These are phyloP conservation scores for Lotus japonicus DNA, from an alignment of 306 rosid species.

Conservation along the genomic window DNA sequence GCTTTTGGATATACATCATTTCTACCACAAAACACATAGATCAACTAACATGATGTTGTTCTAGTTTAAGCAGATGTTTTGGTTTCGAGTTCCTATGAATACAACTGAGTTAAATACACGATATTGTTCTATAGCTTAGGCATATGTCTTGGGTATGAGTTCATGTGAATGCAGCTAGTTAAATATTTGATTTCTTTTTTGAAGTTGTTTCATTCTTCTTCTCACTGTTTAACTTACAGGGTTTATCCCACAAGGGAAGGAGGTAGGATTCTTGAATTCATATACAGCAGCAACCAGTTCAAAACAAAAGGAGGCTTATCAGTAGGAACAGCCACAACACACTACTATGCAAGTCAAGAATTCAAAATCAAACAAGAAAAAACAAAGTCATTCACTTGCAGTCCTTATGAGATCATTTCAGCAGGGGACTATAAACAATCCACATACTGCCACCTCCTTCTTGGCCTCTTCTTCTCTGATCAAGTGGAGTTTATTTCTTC, in stretches of 20 bases:
- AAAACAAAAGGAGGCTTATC: slow-evolving; percentile 57
- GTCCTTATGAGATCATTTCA: slow-evolving; percentile 62
- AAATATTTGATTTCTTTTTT: no score
- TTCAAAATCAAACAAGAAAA: slow-evolving; percentile 64
- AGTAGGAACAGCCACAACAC: slow-evolving; percentile 68
- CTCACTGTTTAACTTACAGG: slow-evolving; percentile 16
- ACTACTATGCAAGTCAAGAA: slow-evolving; percentile 53
- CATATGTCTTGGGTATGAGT: no score
- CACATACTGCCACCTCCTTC: slow-evolving; percentile 84
- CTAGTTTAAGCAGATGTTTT: no score
- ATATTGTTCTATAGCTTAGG: no score
- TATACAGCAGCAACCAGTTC: slow-evolving; percentile 64
- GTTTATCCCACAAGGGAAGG: slow-evolving; percentile 61
- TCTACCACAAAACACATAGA: no score
- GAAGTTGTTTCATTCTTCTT: neutral
- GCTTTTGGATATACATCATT: no score
- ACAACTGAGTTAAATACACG: no score
- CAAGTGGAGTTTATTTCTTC: slow-evolving; percentile 74
- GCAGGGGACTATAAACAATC: slow-evolving; percentile 59
- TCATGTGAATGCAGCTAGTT: no score
- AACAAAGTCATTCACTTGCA: slow-evolving; percentile 57
- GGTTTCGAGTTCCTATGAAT: no score
- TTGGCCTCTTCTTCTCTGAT: slow-evolving; percentile 59
- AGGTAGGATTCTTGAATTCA: slow-evolving; percentile 55
- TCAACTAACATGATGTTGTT: no score